Evolutionary conservation across 176 grass and related monocot genomes (phyloP).

Genomic region (Carex scoparia): DNA sequence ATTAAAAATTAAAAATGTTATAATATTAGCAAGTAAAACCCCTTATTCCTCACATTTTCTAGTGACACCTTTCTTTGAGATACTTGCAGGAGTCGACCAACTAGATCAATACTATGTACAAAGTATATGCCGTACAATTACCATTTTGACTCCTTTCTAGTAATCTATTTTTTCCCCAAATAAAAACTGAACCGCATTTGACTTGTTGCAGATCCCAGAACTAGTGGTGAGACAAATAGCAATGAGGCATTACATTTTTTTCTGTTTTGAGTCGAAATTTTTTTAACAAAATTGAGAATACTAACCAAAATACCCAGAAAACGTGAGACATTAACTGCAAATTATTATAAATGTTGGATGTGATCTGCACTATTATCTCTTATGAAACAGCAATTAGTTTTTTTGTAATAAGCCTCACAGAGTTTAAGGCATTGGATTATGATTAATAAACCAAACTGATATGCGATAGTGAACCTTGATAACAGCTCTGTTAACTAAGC

Average conservation of each 20-base stretch:
- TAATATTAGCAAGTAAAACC: background rate
- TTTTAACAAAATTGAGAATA: background rate
- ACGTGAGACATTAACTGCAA: background rate
- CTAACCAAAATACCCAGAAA: background rate
- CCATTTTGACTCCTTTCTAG: background rate
- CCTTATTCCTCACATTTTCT: background rate
- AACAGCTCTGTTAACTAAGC: background rate
- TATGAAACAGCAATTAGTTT: background rate
- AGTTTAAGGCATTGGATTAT: background rate
- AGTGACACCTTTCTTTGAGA: background rate
- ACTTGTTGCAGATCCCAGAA: background rate
- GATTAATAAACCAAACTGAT: background rate
- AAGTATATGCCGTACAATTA: background rate
- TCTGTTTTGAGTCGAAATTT: background rate
- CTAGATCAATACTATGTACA: background rate
- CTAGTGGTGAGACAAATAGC: background rate
- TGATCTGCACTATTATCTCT: background rate
- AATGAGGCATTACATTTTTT: background rate
- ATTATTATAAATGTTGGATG: background rate
- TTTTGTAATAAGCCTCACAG: background rate
- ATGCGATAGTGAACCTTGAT: background rate
- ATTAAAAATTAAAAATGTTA: background rate
- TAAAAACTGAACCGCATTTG: background rate
- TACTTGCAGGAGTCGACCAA: background rate
- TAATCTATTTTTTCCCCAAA: background rate